Percentiles rank a stretch among this genome's conserved stretches.
These are phyloP conservation scores for Starmerella apis DNA, from an alignment of 805 yeast genomes.

Conservation along the genomic window DNA sequence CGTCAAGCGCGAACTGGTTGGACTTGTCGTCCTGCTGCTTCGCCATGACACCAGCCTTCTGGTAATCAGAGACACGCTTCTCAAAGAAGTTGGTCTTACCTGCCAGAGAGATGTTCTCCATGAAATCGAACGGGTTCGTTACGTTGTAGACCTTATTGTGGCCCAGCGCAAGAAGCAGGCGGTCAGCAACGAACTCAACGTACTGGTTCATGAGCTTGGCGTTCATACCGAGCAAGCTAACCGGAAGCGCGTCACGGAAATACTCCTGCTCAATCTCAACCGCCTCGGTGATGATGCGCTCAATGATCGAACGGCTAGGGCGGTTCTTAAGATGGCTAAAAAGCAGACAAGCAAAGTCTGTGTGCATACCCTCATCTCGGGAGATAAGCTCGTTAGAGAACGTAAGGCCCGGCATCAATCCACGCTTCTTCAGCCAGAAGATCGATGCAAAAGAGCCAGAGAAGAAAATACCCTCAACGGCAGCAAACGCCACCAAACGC, in stretches of 20 bases:
- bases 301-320: constrained; percentile 69
- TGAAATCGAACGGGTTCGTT: constrained; percentile 91
- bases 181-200: constrained; percentile 95
- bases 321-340: constrained; percentile 87
- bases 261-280: constrained; percentile 89
- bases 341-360: constrained; percentile 93
- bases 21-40: constrained; percentile 40
- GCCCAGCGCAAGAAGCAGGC: constrained; percentile 83
- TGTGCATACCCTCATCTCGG: constrained; percentile 97
- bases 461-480: constrained; percentile 97
- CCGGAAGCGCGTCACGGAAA: constrained; percentile 92
- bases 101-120: constrained; percentile 97
- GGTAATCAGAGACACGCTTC: constrained; percentile 97
- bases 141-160: constrained; percentile 79
- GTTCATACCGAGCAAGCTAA: constrained; percentile 90
- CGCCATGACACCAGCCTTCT: constrained; percentile 98
- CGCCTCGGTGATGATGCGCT: constrained; percentile 85
- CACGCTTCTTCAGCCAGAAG: constrained; percentile 98
- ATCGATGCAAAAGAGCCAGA: constrained; percentile 97
- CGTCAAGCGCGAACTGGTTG: constrained; percentile 68
- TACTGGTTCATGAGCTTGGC: constrained; percentile 89
- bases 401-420: constrained; percentile 97
- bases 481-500: constrained; percentile 95
- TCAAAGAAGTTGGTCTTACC: constrained; percentile 99
- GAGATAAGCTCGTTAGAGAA: constrained; percentile 95